Evolutionary conservation across 805 yeast genomes (phyloP).

Genomic region (Danielozyma ontarioensis): DNA sequence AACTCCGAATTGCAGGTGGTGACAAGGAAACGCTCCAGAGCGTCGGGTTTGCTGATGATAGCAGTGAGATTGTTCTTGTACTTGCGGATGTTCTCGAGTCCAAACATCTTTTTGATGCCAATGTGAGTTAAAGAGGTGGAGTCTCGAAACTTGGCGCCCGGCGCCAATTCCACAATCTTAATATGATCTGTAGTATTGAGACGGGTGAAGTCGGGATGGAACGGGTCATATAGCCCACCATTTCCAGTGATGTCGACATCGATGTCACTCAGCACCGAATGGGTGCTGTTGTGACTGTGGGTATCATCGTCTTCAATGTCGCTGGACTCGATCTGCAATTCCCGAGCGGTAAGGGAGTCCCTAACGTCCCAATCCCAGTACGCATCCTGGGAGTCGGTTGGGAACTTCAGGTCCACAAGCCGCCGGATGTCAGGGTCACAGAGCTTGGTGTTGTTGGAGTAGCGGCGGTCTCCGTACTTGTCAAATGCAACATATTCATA

Average conservation of each 20-base stretch:
- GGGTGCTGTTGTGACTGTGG: neutral
- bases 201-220: slow-evolving; percentile 8
- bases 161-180: slow-evolving; percentile 20
- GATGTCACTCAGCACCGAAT: neutral
- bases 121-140: slow-evolving; percentile 17
- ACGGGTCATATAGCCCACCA: slow-evolving; percentile 2
- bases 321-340: slow-evolving; percentile 1
- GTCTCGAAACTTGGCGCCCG: slow-evolving; percentile 34
- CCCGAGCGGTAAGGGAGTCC: slow-evolving; percentile 7
- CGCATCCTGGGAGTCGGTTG: slow-evolving; percentile 16
- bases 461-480: slow-evolving; percentile 8
- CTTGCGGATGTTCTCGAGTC: slow-evolving; percentile 22
- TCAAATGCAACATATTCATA: slow-evolving; percentile 8
- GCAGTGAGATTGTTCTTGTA: slow-evolving; percentile 38
- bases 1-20: slow-evolving; percentile 31
- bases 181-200: slow-evolving; percentile 11
- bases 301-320: neutral
- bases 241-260: neutral
- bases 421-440: slow-evolving; percentile 23
- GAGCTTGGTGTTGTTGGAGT: slow-evolving; percentile 14
- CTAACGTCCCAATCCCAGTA: slow-evolving; percentile 28
- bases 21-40: too few relatives aligned
- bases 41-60: slow-evolving; percentile 14
- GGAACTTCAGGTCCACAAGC: slow-evolving; percentile 28
- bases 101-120: slow-evolving; percentile 15